phyloP scores from a whole-genome alignment of 768 basidiomycete species.

The Pholiota conissans region DNA sequence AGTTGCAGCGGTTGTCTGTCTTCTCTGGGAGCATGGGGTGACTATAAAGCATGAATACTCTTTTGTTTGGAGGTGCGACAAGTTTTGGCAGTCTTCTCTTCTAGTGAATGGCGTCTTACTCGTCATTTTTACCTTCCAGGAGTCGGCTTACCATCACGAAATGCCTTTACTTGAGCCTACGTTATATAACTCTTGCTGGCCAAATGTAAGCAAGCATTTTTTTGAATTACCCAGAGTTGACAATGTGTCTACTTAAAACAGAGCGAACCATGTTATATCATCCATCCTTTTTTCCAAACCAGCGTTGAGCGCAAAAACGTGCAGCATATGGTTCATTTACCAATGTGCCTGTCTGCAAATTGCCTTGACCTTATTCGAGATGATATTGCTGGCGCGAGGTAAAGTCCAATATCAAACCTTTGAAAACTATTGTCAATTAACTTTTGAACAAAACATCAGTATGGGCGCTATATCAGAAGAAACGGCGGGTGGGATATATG shows the following conservation, averaged over 20 bases:
- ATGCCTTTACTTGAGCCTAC: constrained; percentile 5
- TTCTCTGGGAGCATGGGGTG: constrained; percentile 8
- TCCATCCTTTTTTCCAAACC: constrained; percentile 3
- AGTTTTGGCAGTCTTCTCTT: background rate
- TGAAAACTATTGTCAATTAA: too few relatives aligned
- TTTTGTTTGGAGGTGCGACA: constrained; percentile 6
- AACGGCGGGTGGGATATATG: too few relatives aligned
- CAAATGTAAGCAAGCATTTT: constrained; percentile 3
- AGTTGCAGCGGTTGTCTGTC: constrained; percentile 3
- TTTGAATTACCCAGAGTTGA: too few relatives aligned
- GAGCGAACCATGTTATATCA: constrained; percentile 5
- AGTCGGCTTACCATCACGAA: constrained; percentile 7
- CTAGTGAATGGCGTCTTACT: too few relatives aligned
- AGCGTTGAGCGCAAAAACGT: background rate
- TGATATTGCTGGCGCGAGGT: constrained; percentile 9
- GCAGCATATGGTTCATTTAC: constrained; percentile 7
- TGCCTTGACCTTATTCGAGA: constrained; percentile 2
- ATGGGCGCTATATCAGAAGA: too few relatives aligned
- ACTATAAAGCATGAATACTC: constrained; percentile 5
- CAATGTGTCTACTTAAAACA: too few relatives aligned
- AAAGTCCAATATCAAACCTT: too few relatives aligned
- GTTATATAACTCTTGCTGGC: constrained; percentile 3
- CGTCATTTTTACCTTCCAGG: background rate
- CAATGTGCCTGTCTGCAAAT: constrained; percentile 4
- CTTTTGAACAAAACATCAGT: too few relatives aligned